A percentile compares a stretch with the other conserved stretches of the same genome.
Conservation (phyloP, 2,329 filamentous ascomycete species). For the Talaromyces sp. region DNA sequence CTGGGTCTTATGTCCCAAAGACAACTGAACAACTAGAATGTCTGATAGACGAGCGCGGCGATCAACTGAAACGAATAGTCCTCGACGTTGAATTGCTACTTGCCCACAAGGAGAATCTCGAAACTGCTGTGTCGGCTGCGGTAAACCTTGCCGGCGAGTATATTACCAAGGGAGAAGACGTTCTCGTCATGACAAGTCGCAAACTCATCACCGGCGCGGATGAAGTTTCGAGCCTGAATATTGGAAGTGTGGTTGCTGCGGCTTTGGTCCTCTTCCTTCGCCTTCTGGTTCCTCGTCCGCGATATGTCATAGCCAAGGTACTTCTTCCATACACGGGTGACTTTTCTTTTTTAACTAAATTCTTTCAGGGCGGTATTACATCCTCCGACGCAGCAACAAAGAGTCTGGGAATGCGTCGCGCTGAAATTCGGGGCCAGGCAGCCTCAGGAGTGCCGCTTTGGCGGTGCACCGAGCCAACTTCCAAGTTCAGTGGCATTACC, state of each 20-base stretch:
- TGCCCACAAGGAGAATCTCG: constrained; percentile 34
- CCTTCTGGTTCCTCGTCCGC: constrained; percentile 43
- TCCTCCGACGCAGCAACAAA: constrained; percentile 56
- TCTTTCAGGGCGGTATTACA: constrained; percentile 51
- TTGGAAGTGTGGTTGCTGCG: constrained; percentile 49
- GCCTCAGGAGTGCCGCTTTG: constrained; percentile 55
- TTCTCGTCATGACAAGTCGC: constrained; percentile 56
- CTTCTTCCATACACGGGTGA: not conserved
- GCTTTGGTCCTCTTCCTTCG: constrained; percentile 49
- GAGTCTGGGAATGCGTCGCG: constrained; percentile 49
- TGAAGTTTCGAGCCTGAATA: constrained; percentile 49
- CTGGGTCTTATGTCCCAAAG: constrained; percentile 56
- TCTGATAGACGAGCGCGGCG: constrained; percentile 35
- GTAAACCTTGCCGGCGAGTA: constrained; percentile 33
- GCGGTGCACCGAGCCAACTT: constrained; percentile 51
- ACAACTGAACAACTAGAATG: constrained; percentile 52
- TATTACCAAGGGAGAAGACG: constrained; percentile 41
- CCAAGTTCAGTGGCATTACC: constrained; percentile 48
- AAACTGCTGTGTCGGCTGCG: constrained; percentile 31
- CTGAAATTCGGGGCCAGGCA: constrained; percentile 53
- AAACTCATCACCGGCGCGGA: constrained; percentile 48
- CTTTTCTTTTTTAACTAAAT: not conserved
- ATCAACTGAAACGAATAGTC: constrained; percentile 42
- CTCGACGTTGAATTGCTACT: constrained; percentile 50
- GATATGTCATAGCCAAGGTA: constrained; percentile 54